Conservation (phyloP, 768 basidiomycete species). For the Neoboletus subvelutipes region DNA sequence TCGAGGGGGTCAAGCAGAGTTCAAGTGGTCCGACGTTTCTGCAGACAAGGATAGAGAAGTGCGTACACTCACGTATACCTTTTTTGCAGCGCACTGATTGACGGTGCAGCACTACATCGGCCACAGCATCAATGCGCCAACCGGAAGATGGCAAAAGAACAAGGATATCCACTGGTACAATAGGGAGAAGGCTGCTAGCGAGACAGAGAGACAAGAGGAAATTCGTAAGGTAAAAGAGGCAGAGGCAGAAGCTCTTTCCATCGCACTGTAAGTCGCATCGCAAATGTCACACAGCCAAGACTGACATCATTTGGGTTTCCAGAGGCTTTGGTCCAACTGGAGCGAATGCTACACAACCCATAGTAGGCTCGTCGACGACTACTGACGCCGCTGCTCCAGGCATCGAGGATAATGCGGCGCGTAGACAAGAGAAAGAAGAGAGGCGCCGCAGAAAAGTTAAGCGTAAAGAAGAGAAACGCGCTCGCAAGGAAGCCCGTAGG, state of each 20-base stretch:
- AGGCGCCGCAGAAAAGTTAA: constrained; percentile 50
- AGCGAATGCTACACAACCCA: constrained; percentile 30
- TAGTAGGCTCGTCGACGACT: constrained; percentile 18
- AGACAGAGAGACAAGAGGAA: constrained; percentile 63
- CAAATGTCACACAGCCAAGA: neutral
- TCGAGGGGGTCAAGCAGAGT: constrained; percentile 86
- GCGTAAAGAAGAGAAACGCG: constrained; percentile 60
- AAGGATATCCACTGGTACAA: constrained; percentile 96
- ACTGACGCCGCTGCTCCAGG: constrained; percentile 14
- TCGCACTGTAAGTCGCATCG: constrained; percentile 61
- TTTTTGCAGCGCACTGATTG: neutral
- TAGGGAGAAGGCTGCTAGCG: constrained; percentile 50
- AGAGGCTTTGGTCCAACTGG: constrained; percentile 73
- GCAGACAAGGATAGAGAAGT: constrained; percentile 95
- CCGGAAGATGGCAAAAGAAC: constrained; percentile 96
- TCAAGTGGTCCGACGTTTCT: constrained; percentile 89
- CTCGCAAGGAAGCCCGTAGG: constrained; percentile 50
- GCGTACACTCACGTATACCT: constrained; percentile 8
- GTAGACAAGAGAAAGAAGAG: constrained; percentile 46
- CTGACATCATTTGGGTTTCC: constrained; percentile 16
- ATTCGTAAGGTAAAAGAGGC: constrained; percentile 80
- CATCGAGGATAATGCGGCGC: constrained; percentile 33
- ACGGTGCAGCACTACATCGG: constrained; percentile 82
- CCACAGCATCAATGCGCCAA: constrained; percentile 92
- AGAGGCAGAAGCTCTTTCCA: constrained; percentile 84